Evolutionary conservation across 345 rosid genomes (phyloP).

Genomic region (Aquilaria sinensis): DNA sequence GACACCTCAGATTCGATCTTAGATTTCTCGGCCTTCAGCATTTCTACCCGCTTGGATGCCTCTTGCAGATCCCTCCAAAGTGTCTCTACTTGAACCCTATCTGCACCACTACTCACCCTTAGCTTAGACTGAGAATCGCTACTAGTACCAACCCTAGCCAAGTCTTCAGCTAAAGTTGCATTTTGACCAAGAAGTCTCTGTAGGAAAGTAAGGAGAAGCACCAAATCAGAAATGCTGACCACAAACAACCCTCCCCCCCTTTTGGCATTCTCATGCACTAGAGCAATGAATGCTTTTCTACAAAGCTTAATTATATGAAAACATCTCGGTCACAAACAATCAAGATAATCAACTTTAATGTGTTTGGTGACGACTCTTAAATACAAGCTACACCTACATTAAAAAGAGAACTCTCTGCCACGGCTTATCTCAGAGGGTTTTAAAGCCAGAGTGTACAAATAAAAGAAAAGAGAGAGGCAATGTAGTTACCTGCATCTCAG

Average conservation of each 20-base stretch:
- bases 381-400: too few relatives aligned
- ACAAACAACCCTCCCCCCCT: too few relatives aligned
- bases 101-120: slow-evolving; percentile 42
- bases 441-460: too few relatives aligned
- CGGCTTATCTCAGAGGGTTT: too few relatives aligned
- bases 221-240: background rate
- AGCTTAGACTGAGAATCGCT: slow-evolving; percentile 49
- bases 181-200: slow-evolving; percentile 86
- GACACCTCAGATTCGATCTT: slow-evolving; percentile 65
- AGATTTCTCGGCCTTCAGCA: slow-evolving; percentile 60
- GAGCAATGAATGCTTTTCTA: too few relatives aligned
- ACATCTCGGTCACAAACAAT: background rate
- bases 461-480: too few relatives aligned
- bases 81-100: slow-evolving; percentile 64
- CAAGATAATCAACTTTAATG: background rate
- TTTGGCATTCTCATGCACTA: too few relatives aligned
- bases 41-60: slow-evolving; percentile 65
- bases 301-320: too few relatives aligned
- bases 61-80: slow-evolving; percentile 83
- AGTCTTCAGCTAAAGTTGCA: slow-evolving; percentile 78
- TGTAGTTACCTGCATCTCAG: slow-evolving; percentile 57
- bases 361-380: too few relatives aligned
- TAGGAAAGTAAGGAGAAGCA: slow-evolving; percentile 9
- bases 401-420: too few relatives aligned
- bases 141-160: slow-evolving; percentile 60